These are phyloP conservation scores for Suillus spraguei DNA, from an alignment of 768 basidiomycete genomes.

Conservation along the genomic window DNA sequence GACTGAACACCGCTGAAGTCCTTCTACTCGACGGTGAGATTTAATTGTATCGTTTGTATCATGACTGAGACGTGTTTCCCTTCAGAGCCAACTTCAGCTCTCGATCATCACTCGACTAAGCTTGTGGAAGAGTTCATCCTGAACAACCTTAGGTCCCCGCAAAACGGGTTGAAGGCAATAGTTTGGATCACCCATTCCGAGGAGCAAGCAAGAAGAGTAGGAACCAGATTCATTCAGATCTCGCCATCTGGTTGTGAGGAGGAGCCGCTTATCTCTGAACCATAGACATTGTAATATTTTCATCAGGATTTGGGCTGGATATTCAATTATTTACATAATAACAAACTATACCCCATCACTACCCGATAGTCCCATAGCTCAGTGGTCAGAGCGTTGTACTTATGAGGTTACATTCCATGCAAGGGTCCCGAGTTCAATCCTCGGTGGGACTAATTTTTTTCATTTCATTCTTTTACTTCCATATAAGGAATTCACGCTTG, in stretches of 20 bases:
- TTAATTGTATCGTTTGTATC: neutral
- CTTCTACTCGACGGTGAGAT: constrained; percentile 76
- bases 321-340: neutral
- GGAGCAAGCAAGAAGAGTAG: constrained; percentile 75
- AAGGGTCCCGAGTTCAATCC: constrained; percentile 67
- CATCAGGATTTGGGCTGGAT: neutral
- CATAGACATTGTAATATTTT: constrained; percentile 13
- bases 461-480: constrained; percentile 19
- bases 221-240: constrained; percentile 64
- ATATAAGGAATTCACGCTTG: neutral
- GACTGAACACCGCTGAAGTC: constrained; percentile 75
- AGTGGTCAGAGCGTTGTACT: constrained; percentile 67
- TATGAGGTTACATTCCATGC: constrained; percentile 56
- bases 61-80: neutral
- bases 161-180: constrained; percentile 64
- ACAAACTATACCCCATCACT: rapidly evolving
- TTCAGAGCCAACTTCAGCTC: constrained; percentile 86
- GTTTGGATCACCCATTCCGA: constrained; percentile 90
- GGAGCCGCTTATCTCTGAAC: constrained; percentile 34
- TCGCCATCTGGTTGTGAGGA: constrained; percentile 47
- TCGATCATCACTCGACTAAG: constrained; percentile 68
- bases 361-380: constrained; percentile 53
- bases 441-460: constrained; percentile 57
- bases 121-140: constrained; percentile 67
- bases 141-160: constrained; percentile 48